Evolutionary conservation across 2,329 filamentous ascomycete genomes (phyloP).

Genomic region (Microdochium nivale): DNA sequence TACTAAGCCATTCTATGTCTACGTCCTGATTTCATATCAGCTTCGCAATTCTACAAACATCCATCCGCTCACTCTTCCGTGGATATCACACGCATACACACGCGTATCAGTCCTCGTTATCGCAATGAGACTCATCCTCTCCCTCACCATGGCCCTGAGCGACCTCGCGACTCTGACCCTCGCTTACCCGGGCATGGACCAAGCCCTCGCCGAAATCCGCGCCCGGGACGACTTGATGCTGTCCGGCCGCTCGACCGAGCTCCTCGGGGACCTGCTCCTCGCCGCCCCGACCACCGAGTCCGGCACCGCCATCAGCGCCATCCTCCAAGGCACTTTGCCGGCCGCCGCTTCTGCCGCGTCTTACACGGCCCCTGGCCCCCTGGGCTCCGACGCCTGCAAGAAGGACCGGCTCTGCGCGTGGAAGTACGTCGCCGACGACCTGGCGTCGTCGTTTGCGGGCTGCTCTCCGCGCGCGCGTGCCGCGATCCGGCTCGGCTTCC

Average conservation of each 20-base stretch:
- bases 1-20: too few relatives aligned
- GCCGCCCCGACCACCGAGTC: constrained; percentile 2
- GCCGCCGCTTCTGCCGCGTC: constrained; percentile 6
- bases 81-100: not conserved
- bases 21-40: too few relatives aligned
- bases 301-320: constrained; percentile 12
- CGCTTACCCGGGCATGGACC: constrained; percentile 15
- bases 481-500: constrained; percentile 36
- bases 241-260: constrained; percentile 8
- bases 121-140: not conserved
- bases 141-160: constrained; percentile 8
- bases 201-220: constrained; percentile 14
- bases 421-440: constrained; percentile 26
- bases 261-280: constrained; percentile 13
- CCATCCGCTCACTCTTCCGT: not conserved
- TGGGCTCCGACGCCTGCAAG: constrained; percentile 14
- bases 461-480: constrained; percentile 32
- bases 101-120: not conserved
- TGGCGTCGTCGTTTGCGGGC: constrained; percentile 24
- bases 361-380: constrained; percentile 11
- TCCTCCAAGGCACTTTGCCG: constrained; percentile 9
- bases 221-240: constrained; percentile 9
- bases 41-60: too few relatives aligned
- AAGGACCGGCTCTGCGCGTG: constrained; percentile 28
- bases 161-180: constrained; percentile 6